A percentile compares a stretch with the other conserved stretches of the same genome.
phyloP scores from a whole-genome alignment of 805 yeast species.

The Saccharomyces paradoxus region DNA sequence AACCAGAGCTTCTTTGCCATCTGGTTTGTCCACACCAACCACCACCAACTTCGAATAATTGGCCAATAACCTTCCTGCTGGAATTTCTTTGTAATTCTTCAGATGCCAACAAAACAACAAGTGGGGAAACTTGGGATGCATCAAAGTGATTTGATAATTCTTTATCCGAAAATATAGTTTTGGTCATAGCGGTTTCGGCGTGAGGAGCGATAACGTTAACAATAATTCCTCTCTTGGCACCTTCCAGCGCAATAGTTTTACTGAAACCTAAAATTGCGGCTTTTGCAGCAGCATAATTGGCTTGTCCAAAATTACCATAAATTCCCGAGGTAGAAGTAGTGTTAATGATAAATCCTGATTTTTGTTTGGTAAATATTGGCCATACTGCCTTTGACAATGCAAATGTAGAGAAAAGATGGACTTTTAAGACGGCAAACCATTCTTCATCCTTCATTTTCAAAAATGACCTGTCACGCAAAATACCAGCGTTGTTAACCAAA shows the following conservation, averaged over 20 bases:
- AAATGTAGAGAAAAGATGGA: conserved; percentile 77
- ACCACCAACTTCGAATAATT: conserved; percentile 86
- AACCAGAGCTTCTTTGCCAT: conserved; percentile 91
- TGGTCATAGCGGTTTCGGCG: conserved; percentile 96
- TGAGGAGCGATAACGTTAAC: conserved; percentile 91
- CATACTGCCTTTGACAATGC: conserved; percentile 81
- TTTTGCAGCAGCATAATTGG: conserved; percentile 92
- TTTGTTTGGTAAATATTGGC: conserved; percentile 78
- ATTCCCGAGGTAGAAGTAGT: conserved; percentile 94
- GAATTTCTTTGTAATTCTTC: conserved; percentile 46
- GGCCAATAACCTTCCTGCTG: conserved; percentile 52
- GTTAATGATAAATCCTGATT: conserved; percentile 74
- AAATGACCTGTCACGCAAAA: conserved; percentile 82
- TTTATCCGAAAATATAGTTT: conserved; percentile 69
- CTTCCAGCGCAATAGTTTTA: conserved; percentile 83
- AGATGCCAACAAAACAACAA: conserved; percentile 70
- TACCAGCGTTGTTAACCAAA: conserved; percentile 89
- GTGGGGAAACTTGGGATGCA: conserved; percentile 85
- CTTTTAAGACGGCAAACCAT: conserved; percentile 73
- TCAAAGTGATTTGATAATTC: conserved; percentile 71
- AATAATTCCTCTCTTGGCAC: conserved; percentile 64
- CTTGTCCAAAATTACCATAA: conserved; percentile 96
- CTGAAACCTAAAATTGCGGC: conserved; percentile 81
- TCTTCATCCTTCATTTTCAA: conserved; percentile 74
- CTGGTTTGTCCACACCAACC: conserved; percentile 95